A percentile compares a stretch with the other conserved stretches of the same genome.
phyloP scores from a whole-genome alignment of 176 grass and related monocot species.

The Miscanthus lutarioriparius region DNA sequence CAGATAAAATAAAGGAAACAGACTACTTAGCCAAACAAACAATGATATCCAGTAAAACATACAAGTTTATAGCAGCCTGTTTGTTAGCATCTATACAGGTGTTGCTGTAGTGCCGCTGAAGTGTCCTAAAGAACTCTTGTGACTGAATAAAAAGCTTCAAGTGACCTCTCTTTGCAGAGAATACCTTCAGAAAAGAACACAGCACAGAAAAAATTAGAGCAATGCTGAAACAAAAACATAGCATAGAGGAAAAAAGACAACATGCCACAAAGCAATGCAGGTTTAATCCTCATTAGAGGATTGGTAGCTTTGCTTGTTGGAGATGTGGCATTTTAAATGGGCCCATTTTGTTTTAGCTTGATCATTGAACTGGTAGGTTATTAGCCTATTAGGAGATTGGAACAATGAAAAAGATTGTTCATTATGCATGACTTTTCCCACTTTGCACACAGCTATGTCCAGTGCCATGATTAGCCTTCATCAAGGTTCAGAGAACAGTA shows the following conservation, averaged over 20 bases:
- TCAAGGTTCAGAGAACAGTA: neutral
- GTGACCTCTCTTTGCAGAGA: constrained; percentile 89
- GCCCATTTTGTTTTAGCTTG: neutral
- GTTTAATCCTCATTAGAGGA: neutral
- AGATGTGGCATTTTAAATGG: constrained; percentile 20
- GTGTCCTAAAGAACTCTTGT: constrained; percentile 85
- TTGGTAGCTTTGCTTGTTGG: constrained; percentile 18
- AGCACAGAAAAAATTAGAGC: constrained; percentile 37
- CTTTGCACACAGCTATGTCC: neutral
- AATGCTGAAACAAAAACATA: constrained; percentile 26
- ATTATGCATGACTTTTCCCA: neutral
- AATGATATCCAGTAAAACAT: constrained; percentile 40
- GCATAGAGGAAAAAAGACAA: neutral
- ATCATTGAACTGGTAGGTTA: constrained; percentile 6
- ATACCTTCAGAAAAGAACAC: constrained; percentile 67
- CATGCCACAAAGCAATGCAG: neutral
- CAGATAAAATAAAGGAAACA: neutral
- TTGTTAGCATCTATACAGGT: constrained; percentile 92
- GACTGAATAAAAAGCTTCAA: constrained; percentile 74
- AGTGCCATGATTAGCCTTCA: constrained; percentile 6
- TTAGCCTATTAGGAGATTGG: neutral
- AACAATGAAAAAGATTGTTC: constrained; percentile 6
- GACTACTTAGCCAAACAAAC: constrained; percentile 7
- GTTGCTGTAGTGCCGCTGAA: constrained; percentile 95
- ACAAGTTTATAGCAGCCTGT: constrained; percentile 96